phyloP scores from a whole-genome alignment of 345 rosid species.

The Arabidopsis arenosa region DNA sequence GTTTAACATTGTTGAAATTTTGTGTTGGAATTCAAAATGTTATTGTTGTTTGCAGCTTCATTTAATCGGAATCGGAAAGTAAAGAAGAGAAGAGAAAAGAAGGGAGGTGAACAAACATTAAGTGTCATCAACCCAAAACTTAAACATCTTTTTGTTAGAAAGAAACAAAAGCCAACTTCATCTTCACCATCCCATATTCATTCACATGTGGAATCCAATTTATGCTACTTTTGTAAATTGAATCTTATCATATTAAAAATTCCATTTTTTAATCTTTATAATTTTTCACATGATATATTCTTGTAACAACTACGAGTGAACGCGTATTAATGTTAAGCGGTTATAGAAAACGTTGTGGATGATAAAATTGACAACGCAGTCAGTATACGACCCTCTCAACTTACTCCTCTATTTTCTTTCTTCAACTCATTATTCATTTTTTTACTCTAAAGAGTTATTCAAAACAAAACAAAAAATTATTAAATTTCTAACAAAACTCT shows the following conservation, averaged over 20 bases:
- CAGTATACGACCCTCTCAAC: no score
- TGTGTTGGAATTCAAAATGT: conserved; percentile 1
- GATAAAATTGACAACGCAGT: no score
- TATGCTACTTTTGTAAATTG: conserved; percentile 9
- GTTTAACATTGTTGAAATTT: not conserved
- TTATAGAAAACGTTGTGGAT: no score
- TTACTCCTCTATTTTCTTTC: no score
- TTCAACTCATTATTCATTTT: no score
- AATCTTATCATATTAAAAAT: not conserved
- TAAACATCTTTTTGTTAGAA: not conserved
- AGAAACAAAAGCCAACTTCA: conserved; percentile 1
- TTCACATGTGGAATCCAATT: not conserved
- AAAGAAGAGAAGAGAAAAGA: conserved; percentile 15
- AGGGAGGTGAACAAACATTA: not conserved
- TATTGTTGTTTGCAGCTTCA: conserved; percentile 35
- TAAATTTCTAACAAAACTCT: no score
- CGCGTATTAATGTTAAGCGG: no score
- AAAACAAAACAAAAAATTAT: no score
- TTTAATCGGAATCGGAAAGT: conserved; percentile 40
- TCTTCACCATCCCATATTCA: not conserved
- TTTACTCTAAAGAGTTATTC: no score
- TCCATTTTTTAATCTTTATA: not conserved
- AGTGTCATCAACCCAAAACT: not conserved
- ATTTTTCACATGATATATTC: not conserved
- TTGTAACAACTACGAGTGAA: not conserved